Conservation (phyloP, 495 filamentous ascomycete species). For the Neurospora sp. region DNA sequence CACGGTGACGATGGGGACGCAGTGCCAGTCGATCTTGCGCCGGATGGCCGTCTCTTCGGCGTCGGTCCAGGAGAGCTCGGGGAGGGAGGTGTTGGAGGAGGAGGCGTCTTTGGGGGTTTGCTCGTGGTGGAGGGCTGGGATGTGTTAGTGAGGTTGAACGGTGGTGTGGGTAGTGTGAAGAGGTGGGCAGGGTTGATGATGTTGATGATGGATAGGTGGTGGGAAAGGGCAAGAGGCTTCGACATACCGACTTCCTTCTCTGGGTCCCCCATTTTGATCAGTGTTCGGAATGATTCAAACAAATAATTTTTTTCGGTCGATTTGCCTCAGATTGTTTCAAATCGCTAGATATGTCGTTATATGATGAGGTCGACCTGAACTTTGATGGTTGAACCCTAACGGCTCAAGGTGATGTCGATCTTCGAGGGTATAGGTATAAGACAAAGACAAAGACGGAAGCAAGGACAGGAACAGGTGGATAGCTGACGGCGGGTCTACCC, state of each 20-base stretch:
- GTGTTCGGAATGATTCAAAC: too few species aligned
- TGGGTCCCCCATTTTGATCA: background rate
- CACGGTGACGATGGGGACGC: constrained; percentile 42
- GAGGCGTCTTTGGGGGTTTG: background rate
- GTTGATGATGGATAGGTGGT: background rate
- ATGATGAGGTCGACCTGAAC: too few species aligned
- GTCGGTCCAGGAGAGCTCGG: constrained; percentile 33
- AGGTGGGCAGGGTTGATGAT: background rate
- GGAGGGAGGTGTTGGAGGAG: constrained; percentile 9
- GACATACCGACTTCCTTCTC: background rate
- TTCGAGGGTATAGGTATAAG: background rate
- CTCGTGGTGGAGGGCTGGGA: background rate
- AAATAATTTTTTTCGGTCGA: too few species aligned
- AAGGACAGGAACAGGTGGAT: background rate
- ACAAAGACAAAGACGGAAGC: background rate
- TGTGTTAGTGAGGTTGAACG: background rate
- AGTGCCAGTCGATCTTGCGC: constrained; percentile 41
- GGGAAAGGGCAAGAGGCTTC: background rate
- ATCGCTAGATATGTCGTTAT: too few species aligned
- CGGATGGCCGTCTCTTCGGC: constrained; percentile 42
- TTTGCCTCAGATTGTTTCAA: too few species aligned
- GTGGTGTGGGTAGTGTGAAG: background rate
- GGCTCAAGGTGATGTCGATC: background rate
- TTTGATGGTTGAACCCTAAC: background rate
- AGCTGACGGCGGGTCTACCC: background rate